A percentile compares a stretch with the other conserved stretches of the same genome.
Evolutionary conservation across 2,329 filamentous ascomycete species (phyloP).

Genomic region (Colletotrichum sp.): DNA sequence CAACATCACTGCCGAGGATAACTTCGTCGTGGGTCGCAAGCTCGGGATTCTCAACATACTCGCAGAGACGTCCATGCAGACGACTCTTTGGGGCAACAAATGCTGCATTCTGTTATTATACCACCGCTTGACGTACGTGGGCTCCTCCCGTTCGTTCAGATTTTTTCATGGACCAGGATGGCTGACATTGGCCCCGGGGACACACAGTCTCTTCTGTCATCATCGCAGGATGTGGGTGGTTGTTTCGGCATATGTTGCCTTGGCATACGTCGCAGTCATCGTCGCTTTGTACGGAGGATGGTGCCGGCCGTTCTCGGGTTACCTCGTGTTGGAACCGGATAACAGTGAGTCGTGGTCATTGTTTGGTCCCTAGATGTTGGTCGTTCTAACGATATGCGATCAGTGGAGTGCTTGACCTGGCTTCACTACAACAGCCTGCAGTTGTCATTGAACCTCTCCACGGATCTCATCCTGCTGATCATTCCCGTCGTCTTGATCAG

Average conservation of each 20-base stretch:
- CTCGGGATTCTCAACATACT: constrained; percentile 12
- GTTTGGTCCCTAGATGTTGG: too few relatives aligned
- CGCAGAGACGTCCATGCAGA: constrained; percentile 11
- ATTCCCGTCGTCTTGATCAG: constrained; percentile 9
- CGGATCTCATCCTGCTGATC: constrained; percentile 5
- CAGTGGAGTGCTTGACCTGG: constrained; percentile 16
- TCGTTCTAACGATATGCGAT: neutral
- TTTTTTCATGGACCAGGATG: neutral
- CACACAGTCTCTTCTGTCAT: constrained; percentile 3
- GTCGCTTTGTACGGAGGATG: constrained; percentile 12
- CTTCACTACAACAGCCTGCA: constrained; percentile 12
- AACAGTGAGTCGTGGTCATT: neutral
- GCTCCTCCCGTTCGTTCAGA: neutral
- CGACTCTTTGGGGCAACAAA: constrained; percentile 19
- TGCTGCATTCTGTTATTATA: constrained; percentile 13
- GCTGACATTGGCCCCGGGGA: neutral
- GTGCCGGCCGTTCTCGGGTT: constrained; percentile 15
- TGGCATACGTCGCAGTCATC: constrained; percentile 9
- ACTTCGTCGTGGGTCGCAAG: neutral
- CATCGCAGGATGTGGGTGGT: neutral
- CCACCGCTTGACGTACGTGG: constrained; percentile 2
- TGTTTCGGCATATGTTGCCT: neutral
- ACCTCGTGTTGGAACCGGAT: neutral
- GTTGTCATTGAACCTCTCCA: constrained; percentile 16
- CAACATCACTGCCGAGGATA: neutral